Base-by-base conservation (phyloP, 768 basidiomycete species). In the Arthromyces matolae region DNA sequence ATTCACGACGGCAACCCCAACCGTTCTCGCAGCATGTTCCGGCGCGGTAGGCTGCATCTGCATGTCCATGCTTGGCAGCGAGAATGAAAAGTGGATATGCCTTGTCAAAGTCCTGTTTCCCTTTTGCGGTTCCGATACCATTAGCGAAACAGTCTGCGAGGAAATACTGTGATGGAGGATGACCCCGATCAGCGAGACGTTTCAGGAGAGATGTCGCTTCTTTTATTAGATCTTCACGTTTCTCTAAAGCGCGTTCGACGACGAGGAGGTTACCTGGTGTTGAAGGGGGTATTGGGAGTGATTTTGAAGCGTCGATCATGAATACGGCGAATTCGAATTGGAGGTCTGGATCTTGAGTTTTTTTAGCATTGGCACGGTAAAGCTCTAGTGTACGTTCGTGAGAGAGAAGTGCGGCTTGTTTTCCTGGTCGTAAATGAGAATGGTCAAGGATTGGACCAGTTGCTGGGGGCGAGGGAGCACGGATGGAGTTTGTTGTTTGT, bases 11-110 rank as follows among this genome's bases (percentile, higher is more conserved):
- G 64, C 93, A 95, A 5, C 96, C 96, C 96, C 95, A 98, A 23
- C 94, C 96, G 59, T 97, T 94, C 76, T 99, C 96, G 67, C 92
- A 96, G 64, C 96, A 99, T 3, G 94, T 94, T 25, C 93, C 96
- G 0, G 94, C 89, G 24, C 95, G 88, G 68, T 93, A 99, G 4
- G 91, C 82, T 13, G 93, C 94, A 59, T 97, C 94, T 2, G 93
- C 86, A 63, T 98, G 95, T 13, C 92, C 89, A 59, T 98, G 96
- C 68, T 99, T 99, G 28, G 95, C 91, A 1, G 95, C 92, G 29
- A 96, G 81, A 13, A 95, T 85, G 62, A 98, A 98, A 36, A 99
- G 76, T 8, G 95, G 96, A 67, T 92, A 95, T 4, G 96, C 96
- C 47, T 88, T 83, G 71, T 98, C 96, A 61, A 97, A 98, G 69